Evolutionary conservation across 2,329 filamentous ascomycete species (phyloP).

Genomic region (Blastomyces gilchristii): DNA sequence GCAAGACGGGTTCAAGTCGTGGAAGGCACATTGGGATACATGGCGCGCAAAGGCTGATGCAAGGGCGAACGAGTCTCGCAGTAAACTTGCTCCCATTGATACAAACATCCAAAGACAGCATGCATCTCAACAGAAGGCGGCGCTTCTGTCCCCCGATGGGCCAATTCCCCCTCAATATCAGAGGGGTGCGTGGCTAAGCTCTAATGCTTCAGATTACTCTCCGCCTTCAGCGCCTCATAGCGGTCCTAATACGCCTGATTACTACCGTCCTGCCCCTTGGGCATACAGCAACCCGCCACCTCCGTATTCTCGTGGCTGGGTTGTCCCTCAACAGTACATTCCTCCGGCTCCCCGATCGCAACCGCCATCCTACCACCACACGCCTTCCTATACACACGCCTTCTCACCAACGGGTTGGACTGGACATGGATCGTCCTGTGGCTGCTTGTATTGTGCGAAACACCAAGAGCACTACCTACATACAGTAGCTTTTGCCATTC

Average conservation of each 20-base stretch:
- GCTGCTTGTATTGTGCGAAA: slow-evolving; percentile 40
- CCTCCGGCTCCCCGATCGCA: slow-evolving; percentile 33
- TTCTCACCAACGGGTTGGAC: slow-evolving; percentile 41
- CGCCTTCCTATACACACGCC: slow-evolving; percentile 38
- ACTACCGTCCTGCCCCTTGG: slow-evolving; percentile 37
- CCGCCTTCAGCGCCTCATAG: slow-evolving; percentile 41
- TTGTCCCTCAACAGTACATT: slow-evolving; percentile 29
- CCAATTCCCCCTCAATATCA: slow-evolving; percentile 43
- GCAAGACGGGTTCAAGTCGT: slow-evolving; percentile 56
- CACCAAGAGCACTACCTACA: slow-evolving; percentile 42
- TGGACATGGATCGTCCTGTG: slow-evolving; percentile 38
- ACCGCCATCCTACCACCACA: slow-evolving; percentile 39
- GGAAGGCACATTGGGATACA: slow-evolving; percentile 56
- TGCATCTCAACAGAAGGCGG: slow-evolving; percentile 36
- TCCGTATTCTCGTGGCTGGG: slow-evolving; percentile 33
- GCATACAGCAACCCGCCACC: slow-evolving; percentile 34
- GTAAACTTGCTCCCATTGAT: slow-evolving; percentile 52
- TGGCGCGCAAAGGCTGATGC: slow-evolving; percentile 46
- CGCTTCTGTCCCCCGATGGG: slow-evolving; percentile 39
- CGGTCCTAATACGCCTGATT: slow-evolving; percentile 39
- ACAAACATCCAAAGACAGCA: slow-evolving; percentile 50
- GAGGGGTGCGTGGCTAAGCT: slow-evolving; percentile 39
- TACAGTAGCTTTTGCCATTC: slow-evolving; percentile 36
- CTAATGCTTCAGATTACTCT: slow-evolving; percentile 41
- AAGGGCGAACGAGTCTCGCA: slow-evolving; percentile 37